Base-by-base conservation (phyloP, 2,329 filamentous ascomycete species). In the Hypoxylon sp. region DNA sequence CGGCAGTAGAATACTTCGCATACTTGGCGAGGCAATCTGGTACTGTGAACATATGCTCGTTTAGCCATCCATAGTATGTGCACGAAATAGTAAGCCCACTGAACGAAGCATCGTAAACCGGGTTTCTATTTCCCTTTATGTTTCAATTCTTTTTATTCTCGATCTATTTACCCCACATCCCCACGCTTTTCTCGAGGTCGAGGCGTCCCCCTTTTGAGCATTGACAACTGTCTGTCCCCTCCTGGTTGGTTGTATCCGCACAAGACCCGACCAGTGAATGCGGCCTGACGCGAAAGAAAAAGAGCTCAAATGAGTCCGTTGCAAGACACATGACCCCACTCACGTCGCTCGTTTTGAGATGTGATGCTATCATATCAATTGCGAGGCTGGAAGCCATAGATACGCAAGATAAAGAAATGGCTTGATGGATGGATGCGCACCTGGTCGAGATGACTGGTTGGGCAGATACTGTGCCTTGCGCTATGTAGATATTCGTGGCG, bases 171-270 rank as follows among this genome's bases (percentile, higher is more conserved):
- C 72, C 73, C 73, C 73, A 73, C 71, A 75, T 66, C 74, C 73
- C 73, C 72, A 75, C 73, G 73, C 69, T 67, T 51, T 22, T 46
- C 26, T 62, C 39, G 29, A 51, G 44, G 35, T 29, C 11, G 48
- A 52, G 51, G 35, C 48, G 52, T 19, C 50, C 44, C 55, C 65
- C 66, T 67, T 62, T 68, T 58, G 59, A 58, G 61, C 65, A 44
- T 66, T 68, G 72, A 76, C 74, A 75, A 67, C 48, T 75, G 74
- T 73, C 66, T 71, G 62, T 67, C 67, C 60, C 3, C 46, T 60
- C 72, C 69, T 63, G 71, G 73, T 76, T 75, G 74, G 74, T 69
- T 69, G 57, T 50, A 13, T 24, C 42, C 59, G 44, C 17, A 19
- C 53, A n/a, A 33, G 51, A 39, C 39, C 19, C 51, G 69, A 50